Evolutionary conservation across 345 rosid species (phyloP).

Genomic region (Geranium rotundifolium): DNA sequence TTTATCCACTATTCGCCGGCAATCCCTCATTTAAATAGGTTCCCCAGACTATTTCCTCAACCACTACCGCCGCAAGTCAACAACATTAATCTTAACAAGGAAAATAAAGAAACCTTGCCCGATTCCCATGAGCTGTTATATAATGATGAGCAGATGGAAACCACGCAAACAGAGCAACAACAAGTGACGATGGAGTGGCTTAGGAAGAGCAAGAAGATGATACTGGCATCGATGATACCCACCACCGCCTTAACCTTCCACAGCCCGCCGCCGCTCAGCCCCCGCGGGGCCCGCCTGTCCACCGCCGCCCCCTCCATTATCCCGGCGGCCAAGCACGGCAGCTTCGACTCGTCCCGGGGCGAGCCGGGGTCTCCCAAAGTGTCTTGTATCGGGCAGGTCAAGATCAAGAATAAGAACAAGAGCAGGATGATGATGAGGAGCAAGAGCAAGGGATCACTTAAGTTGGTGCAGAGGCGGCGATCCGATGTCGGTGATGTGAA

Average conservation of each 20-base stretch:
- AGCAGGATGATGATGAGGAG: no score
- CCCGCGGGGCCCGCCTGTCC: not conserved
- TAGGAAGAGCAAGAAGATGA: constrained; percentile 5
- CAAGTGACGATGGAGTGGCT: constrained; percentile 2
- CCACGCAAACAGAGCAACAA: no score
- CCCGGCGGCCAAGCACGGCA: constrained; percentile 21
- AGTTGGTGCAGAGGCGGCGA: not conserved
- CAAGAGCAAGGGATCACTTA: constrained; percentile 10
- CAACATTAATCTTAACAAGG: no score
- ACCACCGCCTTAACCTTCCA: constrained; percentile 9
- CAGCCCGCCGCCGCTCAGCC: constrained; percentile 27
- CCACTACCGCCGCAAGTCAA: no score
- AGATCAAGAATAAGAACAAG: no score
- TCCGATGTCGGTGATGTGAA: not conserved
- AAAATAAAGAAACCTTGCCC: no score
- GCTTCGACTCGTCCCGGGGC: constrained; percentile 16
- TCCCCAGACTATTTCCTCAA: no score
- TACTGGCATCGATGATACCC: constrained; percentile 14
- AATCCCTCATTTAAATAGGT: no score
- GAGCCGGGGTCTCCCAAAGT: constrained; percentile 33
- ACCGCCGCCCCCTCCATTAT: constrained; percentile 12
- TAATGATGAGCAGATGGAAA: no score
- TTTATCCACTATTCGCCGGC: no score
- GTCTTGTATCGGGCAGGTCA: constrained; percentile 32
- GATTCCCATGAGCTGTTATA: no score